A percentile compares a stretch with the other conserved stretches of the same genome.
Conservation (phyloP, 306 rosid genomes). For the cucumber (Cucumis sativus) region DNA sequence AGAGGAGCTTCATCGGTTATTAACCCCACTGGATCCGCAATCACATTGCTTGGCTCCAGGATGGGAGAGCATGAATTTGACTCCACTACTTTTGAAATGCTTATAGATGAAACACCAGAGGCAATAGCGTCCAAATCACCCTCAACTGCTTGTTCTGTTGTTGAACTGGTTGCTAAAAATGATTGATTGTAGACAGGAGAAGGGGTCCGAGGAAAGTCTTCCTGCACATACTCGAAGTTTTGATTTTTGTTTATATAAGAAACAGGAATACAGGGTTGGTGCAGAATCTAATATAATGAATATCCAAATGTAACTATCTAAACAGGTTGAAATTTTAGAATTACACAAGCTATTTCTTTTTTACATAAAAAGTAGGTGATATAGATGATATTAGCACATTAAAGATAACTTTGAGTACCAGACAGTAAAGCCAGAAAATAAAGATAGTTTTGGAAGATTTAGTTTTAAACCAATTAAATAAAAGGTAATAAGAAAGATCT, state of each 20-base stretch:
- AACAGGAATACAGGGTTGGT: background rate
- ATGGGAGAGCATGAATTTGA: slow-evolving; percentile 18
- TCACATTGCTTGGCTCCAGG: slow-evolving; percentile 13
- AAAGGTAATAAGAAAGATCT: background rate
- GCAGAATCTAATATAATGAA: background rate
- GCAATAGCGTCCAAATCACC: slow-evolving; percentile 24
- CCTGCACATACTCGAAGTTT: slow-evolving; percentile 17
- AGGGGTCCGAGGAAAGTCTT: slow-evolving; percentile 58
- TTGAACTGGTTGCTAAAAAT: slow-evolving; percentile 25
- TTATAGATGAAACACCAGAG: slow-evolving; percentile 15
- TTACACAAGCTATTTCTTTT: background rate
- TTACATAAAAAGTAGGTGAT: background rate
- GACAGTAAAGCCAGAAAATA: background rate
- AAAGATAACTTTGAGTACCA: background rate
- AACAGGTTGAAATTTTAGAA: background rate
- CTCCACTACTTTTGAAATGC: slow-evolving; percentile 22
- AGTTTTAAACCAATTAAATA: background rate
- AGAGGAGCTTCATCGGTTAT: slow-evolving; percentile 9
- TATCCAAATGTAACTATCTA: background rate
- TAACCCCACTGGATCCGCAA: slow-evolving; percentile 10
- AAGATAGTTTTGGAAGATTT: background rate
- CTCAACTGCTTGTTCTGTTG: slow-evolving; percentile 31
- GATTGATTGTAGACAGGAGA: slow-evolving; percentile 49
- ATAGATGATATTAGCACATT: background rate
- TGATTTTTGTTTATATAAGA: background rate